phyloP scores from a whole-genome alignment of 2,329 filamentous ascomycete species.

The Daldinia sp. region DNA sequence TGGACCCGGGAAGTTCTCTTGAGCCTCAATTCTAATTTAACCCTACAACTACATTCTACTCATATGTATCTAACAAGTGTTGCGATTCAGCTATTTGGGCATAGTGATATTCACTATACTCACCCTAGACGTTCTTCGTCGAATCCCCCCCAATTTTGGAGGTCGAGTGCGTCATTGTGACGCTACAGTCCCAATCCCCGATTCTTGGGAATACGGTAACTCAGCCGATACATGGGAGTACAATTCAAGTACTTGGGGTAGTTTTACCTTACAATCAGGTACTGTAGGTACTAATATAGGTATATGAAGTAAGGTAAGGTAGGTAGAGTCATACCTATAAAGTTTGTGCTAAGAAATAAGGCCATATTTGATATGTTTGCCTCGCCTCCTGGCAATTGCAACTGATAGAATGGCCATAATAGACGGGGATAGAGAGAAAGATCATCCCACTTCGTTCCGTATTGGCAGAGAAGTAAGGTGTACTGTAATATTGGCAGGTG shows the following conservation, averaged over 20 bases:
- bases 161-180: constrained; percentile 34
- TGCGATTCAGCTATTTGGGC: constrained; percentile 1
- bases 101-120: constrained; percentile 7
- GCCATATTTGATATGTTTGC: neutral
- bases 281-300: too few species aligned
- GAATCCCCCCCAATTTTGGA: neutral
- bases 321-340: neutral
- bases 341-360: neutral
- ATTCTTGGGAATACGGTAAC: neutral
- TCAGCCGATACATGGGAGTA: constrained; percentile 6
- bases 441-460: constrained; percentile 7
- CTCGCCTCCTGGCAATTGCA: neutral
- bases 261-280: too few species aligned
- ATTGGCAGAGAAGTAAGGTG: neutral
- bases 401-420: neutral
- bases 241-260: neutral
- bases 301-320: too few species aligned
- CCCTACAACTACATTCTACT: constrained; percentile 11
- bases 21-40: constrained; percentile 37
- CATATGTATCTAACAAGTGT: neutral
- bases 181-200: constrained; percentile 2
- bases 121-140: neutral
- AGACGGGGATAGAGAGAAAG: neutral
- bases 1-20: constrained; percentile 25
- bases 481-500: constrained; percentile 1